These are phyloP conservation scores for Ettlia oleoabundans DNA, from an alignment of 139 green algal species.

Conservation along the genomic window DNA sequence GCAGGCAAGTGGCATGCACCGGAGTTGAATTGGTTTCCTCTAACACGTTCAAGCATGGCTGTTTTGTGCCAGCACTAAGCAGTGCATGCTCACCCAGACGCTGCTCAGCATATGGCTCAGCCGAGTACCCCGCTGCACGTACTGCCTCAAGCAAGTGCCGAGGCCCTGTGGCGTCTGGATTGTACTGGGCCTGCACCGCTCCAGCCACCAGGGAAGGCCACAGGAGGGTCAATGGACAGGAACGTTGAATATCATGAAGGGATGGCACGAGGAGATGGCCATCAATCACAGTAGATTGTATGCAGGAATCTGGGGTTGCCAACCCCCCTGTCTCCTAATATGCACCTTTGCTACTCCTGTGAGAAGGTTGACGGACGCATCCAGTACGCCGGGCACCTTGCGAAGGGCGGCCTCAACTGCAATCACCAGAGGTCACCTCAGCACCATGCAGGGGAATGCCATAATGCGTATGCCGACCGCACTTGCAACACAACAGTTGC, in stretches of 20 bases:
- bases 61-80: background rate
- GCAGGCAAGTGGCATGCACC: no score
- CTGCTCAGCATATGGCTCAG: constrained; percentile 25
- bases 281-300: background rate
- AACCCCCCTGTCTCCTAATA: no score
- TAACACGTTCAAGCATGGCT: no score
- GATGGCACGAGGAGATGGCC: no score
- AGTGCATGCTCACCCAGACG: background rate
- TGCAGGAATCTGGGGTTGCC: background rate
- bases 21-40: no score
- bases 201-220: background rate
- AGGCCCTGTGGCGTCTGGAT: constrained; percentile 73
- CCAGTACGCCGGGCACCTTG: constrained; percentile 30
- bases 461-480: no score
- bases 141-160: constrained; percentile 76
- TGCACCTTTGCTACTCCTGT: constrained; percentile 68
- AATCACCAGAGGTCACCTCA: no score
- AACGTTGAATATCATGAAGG: no score
- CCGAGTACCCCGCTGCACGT: constrained; percentile 61
- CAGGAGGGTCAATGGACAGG: no score
- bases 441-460: no score
- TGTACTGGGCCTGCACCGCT: constrained; percentile 62
- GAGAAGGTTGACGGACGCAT: constrained; percentile 56
- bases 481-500: no score
- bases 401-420: constrained; percentile 43